These are phyloP conservation scores for Priceomyces melissophilus DNA, from an alignment of 805 yeast genomes.

Conservation along the genomic window DNA sequence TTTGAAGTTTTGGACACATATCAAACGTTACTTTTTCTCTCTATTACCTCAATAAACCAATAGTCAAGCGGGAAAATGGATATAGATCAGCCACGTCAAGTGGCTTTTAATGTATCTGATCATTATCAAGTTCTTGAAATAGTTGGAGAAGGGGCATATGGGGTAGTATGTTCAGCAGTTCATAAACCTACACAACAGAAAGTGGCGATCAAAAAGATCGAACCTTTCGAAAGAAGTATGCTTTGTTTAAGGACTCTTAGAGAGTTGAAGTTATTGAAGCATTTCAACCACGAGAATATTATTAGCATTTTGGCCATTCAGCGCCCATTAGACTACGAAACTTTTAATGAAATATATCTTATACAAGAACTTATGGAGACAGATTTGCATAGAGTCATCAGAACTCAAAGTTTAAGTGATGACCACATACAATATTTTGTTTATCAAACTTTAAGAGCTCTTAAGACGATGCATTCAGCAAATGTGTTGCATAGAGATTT, in stretches of 20 bases:
- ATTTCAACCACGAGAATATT: constrained; percentile 92
- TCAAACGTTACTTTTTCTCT: no score
- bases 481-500: constrained; percentile 90
- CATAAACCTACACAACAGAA: constrained; percentile 82
- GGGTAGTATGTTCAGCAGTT: constrained; percentile 85
- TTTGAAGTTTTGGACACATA: no score
- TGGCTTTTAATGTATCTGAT: constrained; percentile 78
- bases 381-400: constrained; percentile 75
- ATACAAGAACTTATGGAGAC: constrained; percentile 89
- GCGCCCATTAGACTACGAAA: constrained; percentile 70
- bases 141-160: constrained; percentile 96
- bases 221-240: constrained; percentile 86
- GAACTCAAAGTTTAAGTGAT: constrained; percentile 79
- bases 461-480: constrained; percentile 90
- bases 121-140: constrained; percentile 82
- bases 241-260: constrained; percentile 85
- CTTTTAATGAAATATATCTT: constrained; percentile 82
- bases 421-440: constrained; percentile 93
- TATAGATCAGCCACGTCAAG: constrained; percentile 20
- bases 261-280: constrained; percentile 82
- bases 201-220: constrained; percentile 94
- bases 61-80: constrained; percentile 2
- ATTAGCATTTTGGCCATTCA: constrained; percentile 87
- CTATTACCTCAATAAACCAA: no score
- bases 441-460: constrained; percentile 85